A percentile compares a stretch with the other conserved stretches of the same genome.
Conservation (phyloP, 164 flowering plant species). For the Chimonanthus salicifolius region DNA sequence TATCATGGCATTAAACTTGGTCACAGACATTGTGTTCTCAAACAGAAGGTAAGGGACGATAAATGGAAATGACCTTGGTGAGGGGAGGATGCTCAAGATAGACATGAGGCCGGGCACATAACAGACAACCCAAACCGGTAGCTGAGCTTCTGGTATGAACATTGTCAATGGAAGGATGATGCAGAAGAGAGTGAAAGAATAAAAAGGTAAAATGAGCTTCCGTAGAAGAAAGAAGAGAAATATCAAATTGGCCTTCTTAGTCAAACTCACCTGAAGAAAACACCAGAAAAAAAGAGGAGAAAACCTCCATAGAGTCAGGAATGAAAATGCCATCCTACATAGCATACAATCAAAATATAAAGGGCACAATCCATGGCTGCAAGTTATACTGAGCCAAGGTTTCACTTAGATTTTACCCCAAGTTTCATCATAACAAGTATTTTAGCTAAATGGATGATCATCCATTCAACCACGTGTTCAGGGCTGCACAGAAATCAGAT, state of each 20-base stretch:
- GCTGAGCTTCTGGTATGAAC: conserved; percentile 92
- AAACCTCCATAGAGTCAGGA: background rate
- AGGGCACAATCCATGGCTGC: background rate
- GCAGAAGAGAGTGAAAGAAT: conserved; percentile 96
- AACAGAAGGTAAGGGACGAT: conserved; percentile 88
- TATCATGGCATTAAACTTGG: conserved; percentile 96
- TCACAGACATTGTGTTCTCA: conserved; percentile 97
- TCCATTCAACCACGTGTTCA: background rate
- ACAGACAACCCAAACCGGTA: conserved; percentile 95
- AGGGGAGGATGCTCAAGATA: conserved; percentile 75
- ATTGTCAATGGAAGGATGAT: conserved; percentile 88
- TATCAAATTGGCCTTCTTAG: conserved; percentile 82
- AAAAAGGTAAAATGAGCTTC: conserved; percentile 89
- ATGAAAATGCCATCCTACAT: background rate
- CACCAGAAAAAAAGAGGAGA: conserved; percentile 6
- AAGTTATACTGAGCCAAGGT: background rate
- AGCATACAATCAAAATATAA: background rate
- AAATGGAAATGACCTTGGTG: conserved; percentile 88
- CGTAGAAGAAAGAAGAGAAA: conserved; percentile 85
- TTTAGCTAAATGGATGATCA: background rate
- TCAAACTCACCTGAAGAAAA: conserved; percentile 45
- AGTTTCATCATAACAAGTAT: background rate
- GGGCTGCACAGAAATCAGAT: background rate
- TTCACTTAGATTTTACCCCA: background rate
- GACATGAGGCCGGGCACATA: conserved; percentile 92